These are phyloP conservation scores for Pseudogymnoascus sp. DNA, from an alignment of 2,329 filamentous ascomycete genomes.

Conservation along the genomic window DNA sequence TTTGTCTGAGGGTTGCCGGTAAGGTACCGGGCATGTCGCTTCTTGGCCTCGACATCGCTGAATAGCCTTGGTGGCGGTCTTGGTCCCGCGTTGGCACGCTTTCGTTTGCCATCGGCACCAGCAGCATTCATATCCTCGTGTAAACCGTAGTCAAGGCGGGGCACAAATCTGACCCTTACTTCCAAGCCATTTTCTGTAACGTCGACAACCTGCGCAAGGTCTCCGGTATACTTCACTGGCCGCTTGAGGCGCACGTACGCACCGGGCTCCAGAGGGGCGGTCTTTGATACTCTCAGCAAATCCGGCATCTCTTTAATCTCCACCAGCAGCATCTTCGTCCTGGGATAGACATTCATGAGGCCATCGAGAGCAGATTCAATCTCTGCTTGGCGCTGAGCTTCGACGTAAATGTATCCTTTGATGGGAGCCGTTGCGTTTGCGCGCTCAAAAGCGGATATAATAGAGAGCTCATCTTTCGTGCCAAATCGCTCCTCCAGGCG, in stretches of 20 bases:
- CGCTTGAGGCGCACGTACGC: slow-evolving; percentile 86
- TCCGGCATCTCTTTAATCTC: slow-evolving; percentile 98
- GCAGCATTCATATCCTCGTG: slow-evolving; percentile 62
- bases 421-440: slow-evolving; percentile 69
- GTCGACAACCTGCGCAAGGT: slow-evolving; percentile 85
- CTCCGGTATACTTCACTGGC: slow-evolving; percentile 72
- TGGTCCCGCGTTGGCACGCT: slow-evolving; percentile 59
- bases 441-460: slow-evolving; percentile 88
- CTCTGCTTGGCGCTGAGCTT: slow-evolving; percentile 80
- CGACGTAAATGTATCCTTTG: slow-evolving; percentile 92
- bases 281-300: slow-evolving; percentile 82
- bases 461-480: slow-evolving; percentile 72
- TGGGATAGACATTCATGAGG: slow-evolving; percentile 82
- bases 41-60: slow-evolving; percentile 86
- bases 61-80: slow-evolving; percentile 84
- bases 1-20: slow-evolving; percentile 44
- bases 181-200: slow-evolving; percentile 90
- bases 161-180: slow-evolving; percentile 78
- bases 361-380: slow-evolving; percentile 76
- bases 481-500: slow-evolving; percentile 72
- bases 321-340: slow-evolving; percentile 77
- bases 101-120: slow-evolving; percentile 58
- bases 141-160: slow-evolving; percentile 82
- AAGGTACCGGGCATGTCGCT: slow-evolving; percentile 62
- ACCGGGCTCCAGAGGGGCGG: slow-evolving; percentile 73